These are phyloP conservation scores for Metarhizium brunneum DNA, from an alignment of 2,329 filamentous ascomycete species.

Conservation along the genomic window DNA sequence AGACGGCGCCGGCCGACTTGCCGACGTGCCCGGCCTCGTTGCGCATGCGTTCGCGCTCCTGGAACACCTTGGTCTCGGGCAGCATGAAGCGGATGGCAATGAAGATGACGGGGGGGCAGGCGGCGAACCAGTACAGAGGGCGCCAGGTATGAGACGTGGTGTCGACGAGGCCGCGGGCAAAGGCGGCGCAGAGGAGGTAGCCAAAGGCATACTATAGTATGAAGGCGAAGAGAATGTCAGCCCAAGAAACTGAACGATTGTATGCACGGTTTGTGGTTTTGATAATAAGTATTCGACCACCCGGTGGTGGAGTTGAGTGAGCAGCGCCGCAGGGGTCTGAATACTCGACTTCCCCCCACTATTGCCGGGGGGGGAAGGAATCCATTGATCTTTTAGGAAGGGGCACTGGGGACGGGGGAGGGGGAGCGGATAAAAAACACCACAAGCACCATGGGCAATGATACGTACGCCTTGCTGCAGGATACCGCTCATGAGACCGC, in stretches of 20 bases:
- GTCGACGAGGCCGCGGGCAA: constrained; percentile 58
- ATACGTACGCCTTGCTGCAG: constrained; percentile 56
- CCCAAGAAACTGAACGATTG: neutral
- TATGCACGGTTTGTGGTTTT: no score
- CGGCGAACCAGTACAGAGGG: constrained; percentile 83
- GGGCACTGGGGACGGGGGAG: neutral
- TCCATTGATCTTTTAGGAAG: no score
- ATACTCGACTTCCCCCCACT: no score
- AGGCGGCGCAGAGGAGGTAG: constrained; percentile 52
- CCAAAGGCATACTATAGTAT: constrained; percentile 52
- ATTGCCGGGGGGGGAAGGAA: no score
- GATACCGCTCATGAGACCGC: constrained; percentile 67
- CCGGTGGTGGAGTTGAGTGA: no score
- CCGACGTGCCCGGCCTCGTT: constrained; percentile 23
- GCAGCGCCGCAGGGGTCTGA: no score
- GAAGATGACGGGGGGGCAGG: constrained; percentile 69
- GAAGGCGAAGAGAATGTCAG: constrained; percentile 1
- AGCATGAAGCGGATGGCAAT: constrained; percentile 70
- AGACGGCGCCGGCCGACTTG: constrained; percentile 42
- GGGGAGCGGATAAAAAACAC: neutral
- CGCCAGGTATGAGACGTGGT: constrained; percentile 76
- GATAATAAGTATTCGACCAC: no score
- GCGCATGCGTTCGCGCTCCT: constrained; percentile 55
- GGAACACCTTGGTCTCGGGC: constrained; percentile 69
- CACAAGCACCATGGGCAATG: neutral